Percentiles rank a stretch among this genome's conserved stretches.
Conservation (phyloP, 768 basidiomycete species). For the Pleurotus djamor region DNA sequence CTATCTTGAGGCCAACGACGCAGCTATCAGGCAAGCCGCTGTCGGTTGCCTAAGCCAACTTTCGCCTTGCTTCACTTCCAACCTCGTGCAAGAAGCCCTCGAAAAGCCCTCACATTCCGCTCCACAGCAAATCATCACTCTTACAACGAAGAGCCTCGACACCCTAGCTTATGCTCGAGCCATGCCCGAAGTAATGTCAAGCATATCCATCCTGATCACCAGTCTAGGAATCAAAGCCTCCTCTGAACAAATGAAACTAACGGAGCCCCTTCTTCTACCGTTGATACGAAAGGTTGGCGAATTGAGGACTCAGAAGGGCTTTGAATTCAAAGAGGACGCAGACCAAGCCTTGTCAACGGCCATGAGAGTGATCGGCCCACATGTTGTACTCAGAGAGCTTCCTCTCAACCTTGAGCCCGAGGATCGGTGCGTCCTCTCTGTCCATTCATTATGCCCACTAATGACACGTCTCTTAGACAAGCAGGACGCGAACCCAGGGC, state of each 20-base stretch:
- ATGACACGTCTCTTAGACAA: conserved; percentile 38
- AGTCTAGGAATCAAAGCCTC: conserved; percentile 53
- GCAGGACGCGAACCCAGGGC: conserved; percentile 84
- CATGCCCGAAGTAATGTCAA: conserved; percentile 76
- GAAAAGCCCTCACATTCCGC: conserved; percentile 44
- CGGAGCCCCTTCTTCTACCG: conserved; percentile 68
- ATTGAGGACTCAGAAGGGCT: conserved; percentile 73
- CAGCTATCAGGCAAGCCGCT: conserved; percentile 57
- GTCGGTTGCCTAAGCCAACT: conserved; percentile 62
- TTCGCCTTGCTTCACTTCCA: conserved; percentile 67
- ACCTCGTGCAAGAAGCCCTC: conserved; percentile 54
- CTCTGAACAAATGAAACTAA: conserved; percentile 47
- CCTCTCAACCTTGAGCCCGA: conserved; percentile 86
- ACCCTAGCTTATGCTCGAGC: conserved; percentile 71
- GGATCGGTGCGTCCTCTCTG: conserved; percentile 55
- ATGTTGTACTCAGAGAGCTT: conserved; percentile 66
- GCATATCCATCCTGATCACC: conserved; percentile 67
- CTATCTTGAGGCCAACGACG: conserved; percentile 73
- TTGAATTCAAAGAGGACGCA: conserved; percentile 88
- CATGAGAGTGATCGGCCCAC: conserved; percentile 84
- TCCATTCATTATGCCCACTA: not conserved
- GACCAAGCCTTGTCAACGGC: conserved; percentile 79
- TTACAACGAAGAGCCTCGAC: conserved; percentile 66
- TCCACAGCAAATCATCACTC: conserved; percentile 61
- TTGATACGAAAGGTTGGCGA: conserved; percentile 72